phyloP scores from a whole-genome alignment of 2,329 filamentous ascomycete species.

The Talaromyces rugulosus region DNA sequence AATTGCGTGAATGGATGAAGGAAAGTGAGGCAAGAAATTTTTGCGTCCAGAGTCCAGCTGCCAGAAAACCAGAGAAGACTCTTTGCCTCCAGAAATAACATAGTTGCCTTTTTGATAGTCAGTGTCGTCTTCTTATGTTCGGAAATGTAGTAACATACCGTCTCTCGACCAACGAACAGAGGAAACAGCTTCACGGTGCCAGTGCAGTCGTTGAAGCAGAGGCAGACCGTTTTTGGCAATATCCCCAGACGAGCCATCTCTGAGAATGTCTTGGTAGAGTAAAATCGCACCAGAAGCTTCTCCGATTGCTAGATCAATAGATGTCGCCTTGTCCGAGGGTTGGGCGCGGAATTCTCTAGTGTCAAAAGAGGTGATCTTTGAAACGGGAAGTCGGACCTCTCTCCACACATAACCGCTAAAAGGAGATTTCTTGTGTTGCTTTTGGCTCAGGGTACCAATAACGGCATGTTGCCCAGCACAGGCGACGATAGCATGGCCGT shows the following conservation, averaged over 20 bases:
- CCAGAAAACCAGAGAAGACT: constrained; percentile 88
- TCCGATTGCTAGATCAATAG: constrained; percentile 74
- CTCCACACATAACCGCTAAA: constrained; percentile 50
- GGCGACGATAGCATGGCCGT: constrained; percentile 34
- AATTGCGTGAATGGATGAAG: constrained; percentile 77
- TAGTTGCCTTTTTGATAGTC: constrained; percentile 68
- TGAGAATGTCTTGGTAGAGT: constrained; percentile 72
- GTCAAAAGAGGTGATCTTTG: constrained; percentile 62
- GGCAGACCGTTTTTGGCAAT: constrained; percentile 34
- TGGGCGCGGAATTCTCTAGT: constrained; percentile 44
- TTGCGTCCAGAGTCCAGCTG: constrained; percentile 82
- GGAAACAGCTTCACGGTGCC: constrained; percentile 82
- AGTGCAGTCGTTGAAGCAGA: constrained; percentile 69
- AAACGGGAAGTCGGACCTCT: constrained; percentile 54
- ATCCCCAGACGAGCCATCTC: constrained; percentile 41
- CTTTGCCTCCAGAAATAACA: constrained; percentile 84
- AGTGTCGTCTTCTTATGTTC: constrained; percentile 2
- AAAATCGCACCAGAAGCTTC: constrained; percentile 72
- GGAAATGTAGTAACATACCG: constrained; percentile 50
- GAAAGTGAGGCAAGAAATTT: constrained; percentile 85
- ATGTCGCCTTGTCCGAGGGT: constrained; percentile 20
- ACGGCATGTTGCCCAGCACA: constrained; percentile 48
- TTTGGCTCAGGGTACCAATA: constrained; percentile 50
- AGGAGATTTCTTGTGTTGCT: constrained; percentile 27
- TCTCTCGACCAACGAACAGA: constrained; percentile 88